phyloP scores from a whole-genome alignment of 768 basidiomycete genomes.

The Phaeolepiota aurea region DNA sequence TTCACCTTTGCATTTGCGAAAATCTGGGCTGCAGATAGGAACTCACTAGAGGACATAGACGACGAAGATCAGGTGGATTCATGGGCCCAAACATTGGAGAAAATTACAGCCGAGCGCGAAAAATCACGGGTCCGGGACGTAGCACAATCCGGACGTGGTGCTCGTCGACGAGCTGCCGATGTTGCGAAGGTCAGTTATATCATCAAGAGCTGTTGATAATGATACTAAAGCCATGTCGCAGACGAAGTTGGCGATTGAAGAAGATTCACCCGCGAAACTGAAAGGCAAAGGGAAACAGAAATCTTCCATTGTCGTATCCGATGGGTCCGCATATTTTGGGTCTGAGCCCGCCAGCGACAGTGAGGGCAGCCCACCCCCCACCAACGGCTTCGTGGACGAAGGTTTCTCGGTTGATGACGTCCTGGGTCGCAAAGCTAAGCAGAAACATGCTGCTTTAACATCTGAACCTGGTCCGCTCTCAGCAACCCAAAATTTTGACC shows the following conservation, averaged over 20 bases:
- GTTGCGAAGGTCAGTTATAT: constrained; percentile 28
- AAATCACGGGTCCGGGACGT: constrained; percentile 33
- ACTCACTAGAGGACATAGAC: constrained; percentile 56
- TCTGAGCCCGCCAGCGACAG: constrained; percentile 20
- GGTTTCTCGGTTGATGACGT: constrained; percentile 8
- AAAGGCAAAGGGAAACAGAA: constrained; percentile 10
- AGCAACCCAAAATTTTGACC: constrained; percentile 11
- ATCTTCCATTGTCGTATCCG: constrained; percentile 16
- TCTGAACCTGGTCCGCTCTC: constrained; percentile 5
- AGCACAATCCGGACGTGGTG: constrained; percentile 64
- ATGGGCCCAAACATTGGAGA: constrained; percentile 70
- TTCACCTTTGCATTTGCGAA: constrained; percentile 82
- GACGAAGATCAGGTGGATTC: constrained; percentile 65
- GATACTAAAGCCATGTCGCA: no score
- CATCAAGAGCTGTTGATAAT: not conserved
- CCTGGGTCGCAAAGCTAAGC: constrained; percentile 10
- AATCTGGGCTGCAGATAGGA: constrained; percentile 82
- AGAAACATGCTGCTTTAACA: constrained; percentile 1
- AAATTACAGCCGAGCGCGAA: constrained; percentile 35
- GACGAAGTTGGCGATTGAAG: constrained; percentile 21
- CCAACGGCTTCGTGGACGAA: constrained; percentile 12
- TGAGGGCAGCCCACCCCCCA: constrained; percentile 11
- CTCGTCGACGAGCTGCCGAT: constrained; percentile 67
- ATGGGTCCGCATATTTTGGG: constrained; percentile 23
- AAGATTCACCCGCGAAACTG: constrained; percentile 1